These are phyloP conservation scores for Boletus subcaerulescens DNA, from an alignment of 768 basidiomycete species.

Conservation along the genomic window DNA sequence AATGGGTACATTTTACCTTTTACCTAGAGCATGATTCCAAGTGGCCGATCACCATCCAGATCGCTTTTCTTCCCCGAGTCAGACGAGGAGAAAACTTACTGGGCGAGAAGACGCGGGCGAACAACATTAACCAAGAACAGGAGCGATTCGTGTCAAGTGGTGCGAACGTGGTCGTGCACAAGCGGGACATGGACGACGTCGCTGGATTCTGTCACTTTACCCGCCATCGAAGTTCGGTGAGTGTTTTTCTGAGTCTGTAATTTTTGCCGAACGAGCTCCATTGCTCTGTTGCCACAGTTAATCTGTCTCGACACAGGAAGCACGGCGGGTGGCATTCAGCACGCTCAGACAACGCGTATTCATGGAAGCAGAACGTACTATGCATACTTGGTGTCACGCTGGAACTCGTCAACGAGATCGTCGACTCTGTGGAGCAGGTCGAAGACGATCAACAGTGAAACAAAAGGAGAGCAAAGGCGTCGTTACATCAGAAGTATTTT, in stretches of 20 bases:
- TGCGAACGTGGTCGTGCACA: not conserved
- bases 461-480: no score
- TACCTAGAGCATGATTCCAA: no score
- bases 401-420: conserved; percentile 92
- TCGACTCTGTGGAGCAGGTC: conserved; percentile 88
- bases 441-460: conserved; percentile 57
- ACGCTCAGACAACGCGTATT: conserved; percentile 81
- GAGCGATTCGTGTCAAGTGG: no score
- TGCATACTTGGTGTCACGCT: conserved; percentile 87
- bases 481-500: no score
- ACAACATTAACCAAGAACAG: no score
- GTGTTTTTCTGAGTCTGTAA: conserved; percentile 23
- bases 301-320: conserved; percentile 91
- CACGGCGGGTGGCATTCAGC: conserved; percentile 79
- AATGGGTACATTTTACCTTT: no score
- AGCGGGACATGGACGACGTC: conserved; percentile 51
- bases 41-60: no score
- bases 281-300: conserved; percentile 47
- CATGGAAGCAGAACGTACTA: conserved; percentile 86
- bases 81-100: no score
- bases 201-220: conserved; percentile 92
- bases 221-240: conserved; percentile 95
- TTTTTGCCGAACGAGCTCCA: no score
- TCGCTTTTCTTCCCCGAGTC: no score
- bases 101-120: no score